phyloP scores from a whole-genome alignment of 768 basidiomycete species.

The Mycena leptocephala region DNA sequence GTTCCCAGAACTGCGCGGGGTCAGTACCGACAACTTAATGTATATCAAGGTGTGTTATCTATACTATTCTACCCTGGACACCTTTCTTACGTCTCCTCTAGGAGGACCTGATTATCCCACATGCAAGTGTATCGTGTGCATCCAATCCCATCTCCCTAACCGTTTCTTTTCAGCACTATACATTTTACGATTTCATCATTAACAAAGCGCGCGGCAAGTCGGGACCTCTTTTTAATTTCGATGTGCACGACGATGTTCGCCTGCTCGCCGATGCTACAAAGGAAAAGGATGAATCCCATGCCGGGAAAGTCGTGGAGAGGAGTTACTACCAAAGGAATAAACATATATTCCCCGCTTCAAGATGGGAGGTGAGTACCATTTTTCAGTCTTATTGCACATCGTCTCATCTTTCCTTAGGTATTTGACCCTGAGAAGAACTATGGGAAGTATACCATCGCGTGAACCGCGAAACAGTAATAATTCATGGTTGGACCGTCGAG shows the following conservation, averaged over 20 bases:
- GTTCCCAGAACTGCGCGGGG: conserved; percentile 91
- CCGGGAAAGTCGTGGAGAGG: conserved; percentile 97
- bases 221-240: conserved; percentile 97
- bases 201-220: conserved; percentile 99
- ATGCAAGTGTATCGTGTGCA: conserved; percentile 66
- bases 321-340: conserved; percentile 97
- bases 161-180: conserved; percentile 83
- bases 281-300: conserved; percentile 99
- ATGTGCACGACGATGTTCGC: conserved; percentile 98
- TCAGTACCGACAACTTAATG: conserved; percentile 97
- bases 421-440: conserved; percentile 97
- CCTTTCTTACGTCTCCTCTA: conserved; percentile 47
- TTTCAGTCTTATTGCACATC: not conserved
- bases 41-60: conserved; percentile 84
- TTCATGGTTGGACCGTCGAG: not conserved
- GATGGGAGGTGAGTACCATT: conserved; percentile 86
- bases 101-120: conserved; percentile 99
- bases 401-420: conserved; percentile 62
- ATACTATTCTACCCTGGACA: not conserved
- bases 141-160: conserved; percentile 4
- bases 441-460: conserved; percentile 89
- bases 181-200: conserved; percentile 98
- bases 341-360: conserved; percentile 96
- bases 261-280: conserved; percentile 94
- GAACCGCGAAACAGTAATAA: conserved; percentile 1